These are phyloP conservation scores for Monilinia vaccinii-corymbosi DNA, from an alignment of 2,329 filamentous ascomycete genomes.

Conservation along the genomic window DNA sequence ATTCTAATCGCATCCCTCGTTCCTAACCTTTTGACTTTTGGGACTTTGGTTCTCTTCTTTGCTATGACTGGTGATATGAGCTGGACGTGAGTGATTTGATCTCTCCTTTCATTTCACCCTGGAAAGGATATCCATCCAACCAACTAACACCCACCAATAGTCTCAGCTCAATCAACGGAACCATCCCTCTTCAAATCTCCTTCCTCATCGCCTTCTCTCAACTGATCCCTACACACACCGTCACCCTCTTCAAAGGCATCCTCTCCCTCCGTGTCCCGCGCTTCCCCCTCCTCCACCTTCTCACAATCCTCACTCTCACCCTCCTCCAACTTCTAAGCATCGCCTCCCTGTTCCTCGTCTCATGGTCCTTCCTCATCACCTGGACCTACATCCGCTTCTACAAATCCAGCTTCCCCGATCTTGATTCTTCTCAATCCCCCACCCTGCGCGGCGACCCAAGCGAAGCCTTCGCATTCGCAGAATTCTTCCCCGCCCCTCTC, in stretches of 20 bases:
- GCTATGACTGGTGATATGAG: slow-evolving; percentile 56
- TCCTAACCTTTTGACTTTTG: slow-evolving; percentile 69
- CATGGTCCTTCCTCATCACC: slow-evolving; percentile 75
- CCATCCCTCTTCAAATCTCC: slow-evolving; percentile 79
- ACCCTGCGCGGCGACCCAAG: slow-evolving; percentile 80
- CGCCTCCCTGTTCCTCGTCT: slow-evolving; percentile 69
- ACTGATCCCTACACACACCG: slow-evolving; percentile 92
- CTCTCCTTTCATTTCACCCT: slow-evolving; percentile 9
- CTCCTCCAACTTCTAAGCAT: slow-evolving; percentile 51
- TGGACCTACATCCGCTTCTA: slow-evolving; percentile 98
- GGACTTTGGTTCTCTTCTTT: slow-evolving; percentile 65
- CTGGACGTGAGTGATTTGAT: slow-evolving; percentile 52
- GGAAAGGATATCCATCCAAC: slow-evolving; percentile 26
- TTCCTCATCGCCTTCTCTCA: slow-evolving; percentile 98
- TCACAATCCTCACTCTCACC: slow-evolving; percentile 60
- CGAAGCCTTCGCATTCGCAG: slow-evolving; percentile 91
- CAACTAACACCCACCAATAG: slow-evolving; percentile 36
- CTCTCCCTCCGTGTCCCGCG: slow-evolving; percentile 77
- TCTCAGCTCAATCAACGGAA: slow-evolving; percentile 75
- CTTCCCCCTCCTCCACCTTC: slow-evolving; percentile 64
- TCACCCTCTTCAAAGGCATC: slow-evolving; percentile 82
- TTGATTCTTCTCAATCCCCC: slow-evolving; percentile 50
- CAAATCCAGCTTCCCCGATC: slow-evolving; percentile 64
- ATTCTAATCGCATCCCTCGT: slow-evolving; percentile 67
- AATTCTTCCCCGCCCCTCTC: slow-evolving; percentile 82